Percentiles rank a stretch among this genome's conserved stretches.
Evolutionary conservation across 768 basidiomycete species (phyloP).

Genomic region (Cubamyces sp.): DNA sequence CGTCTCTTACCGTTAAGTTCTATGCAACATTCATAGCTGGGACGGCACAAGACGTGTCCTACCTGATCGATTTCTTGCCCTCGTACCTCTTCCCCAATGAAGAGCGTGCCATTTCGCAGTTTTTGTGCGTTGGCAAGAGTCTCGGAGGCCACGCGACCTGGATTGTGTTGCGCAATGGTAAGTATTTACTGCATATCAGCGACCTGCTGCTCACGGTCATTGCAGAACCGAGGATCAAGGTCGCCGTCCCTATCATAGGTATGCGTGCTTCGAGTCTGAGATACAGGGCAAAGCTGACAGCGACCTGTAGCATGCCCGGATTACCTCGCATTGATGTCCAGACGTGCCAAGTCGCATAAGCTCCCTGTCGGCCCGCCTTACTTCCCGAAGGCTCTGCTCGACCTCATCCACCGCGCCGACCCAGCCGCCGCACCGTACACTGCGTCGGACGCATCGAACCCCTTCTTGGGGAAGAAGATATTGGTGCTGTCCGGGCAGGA

Average conservation of each 20-base stretch:
- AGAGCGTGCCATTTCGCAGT: constrained; percentile 64
- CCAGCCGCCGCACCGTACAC: constrained; percentile 49
- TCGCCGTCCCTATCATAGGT: constrained; percentile 48
- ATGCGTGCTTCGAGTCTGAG: background rate
- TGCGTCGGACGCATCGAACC: constrained; percentile 46
- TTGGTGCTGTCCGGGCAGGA: constrained; percentile 69
- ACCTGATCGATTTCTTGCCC: constrained; percentile 80
- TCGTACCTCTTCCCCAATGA: constrained; percentile 71
- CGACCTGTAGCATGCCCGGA: constrained; percentile 73
- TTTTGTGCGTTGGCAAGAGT: constrained; percentile 76
- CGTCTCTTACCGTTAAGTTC: background rate
- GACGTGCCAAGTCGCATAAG: constrained; percentile 53
- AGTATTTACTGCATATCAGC: background rate
- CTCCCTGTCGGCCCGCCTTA: constrained; percentile 53
- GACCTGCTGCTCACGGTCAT: background rate
- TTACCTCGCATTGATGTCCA: constrained; percentile 57
- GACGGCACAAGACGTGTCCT: constrained; percentile 75
- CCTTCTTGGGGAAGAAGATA: constrained; percentile 73
- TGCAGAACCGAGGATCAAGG: constrained; percentile 46
- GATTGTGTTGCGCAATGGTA: constrained; percentile 61
- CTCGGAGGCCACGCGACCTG: constrained; percentile 88
- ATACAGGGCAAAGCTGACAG: constrained; percentile 22
- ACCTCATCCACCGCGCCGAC: constrained; percentile 50
- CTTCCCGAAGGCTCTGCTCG: constrained; percentile 57
- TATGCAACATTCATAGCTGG: constrained; percentile 45